These are phyloP conservation scores for Lachnellula cervina DNA, from an alignment of 2,329 filamentous ascomycete species.

Conservation along the genomic window DNA sequence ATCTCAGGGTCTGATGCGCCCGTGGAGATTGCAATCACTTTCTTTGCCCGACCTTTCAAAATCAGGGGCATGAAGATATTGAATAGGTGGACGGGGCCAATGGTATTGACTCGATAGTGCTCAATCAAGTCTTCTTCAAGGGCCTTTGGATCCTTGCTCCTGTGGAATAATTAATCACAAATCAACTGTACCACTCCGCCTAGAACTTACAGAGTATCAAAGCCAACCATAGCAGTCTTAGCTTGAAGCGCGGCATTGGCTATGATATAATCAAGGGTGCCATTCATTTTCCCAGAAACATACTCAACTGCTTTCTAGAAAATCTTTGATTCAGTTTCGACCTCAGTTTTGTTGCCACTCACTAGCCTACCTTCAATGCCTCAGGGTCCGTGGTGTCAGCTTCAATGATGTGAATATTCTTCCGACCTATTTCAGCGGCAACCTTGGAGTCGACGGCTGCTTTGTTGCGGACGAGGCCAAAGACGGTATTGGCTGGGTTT, in stretches of 20 bases:
- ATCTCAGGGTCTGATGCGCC: conserved; percentile 44
- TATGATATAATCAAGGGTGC: conserved; percentile 47
- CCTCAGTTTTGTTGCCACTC: conserved; percentile 5
- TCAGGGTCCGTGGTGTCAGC: conserved; percentile 14
- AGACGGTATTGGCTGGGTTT: conserved; percentile 38
- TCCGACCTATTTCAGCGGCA: conserved; percentile 33
- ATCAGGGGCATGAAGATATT: conserved; percentile 50
- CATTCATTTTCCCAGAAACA: conserved; percentile 33
- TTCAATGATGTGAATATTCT: conserved; percentile 18
- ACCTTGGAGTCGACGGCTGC: conserved; percentile 40
- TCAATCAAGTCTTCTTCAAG: conserved; percentile 34
- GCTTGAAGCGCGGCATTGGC: conserved; percentile 42
- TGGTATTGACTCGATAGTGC: conserved; percentile 42
- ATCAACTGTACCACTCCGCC: too few species aligned
- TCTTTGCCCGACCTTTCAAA: conserved; percentile 45
- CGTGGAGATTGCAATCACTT: conserved; percentile 46
- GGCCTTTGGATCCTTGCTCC: conserved; percentile 23
- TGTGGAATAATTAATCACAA: conserved; percentile 12
- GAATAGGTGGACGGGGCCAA: conserved; percentile 49
- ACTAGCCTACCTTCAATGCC: conserved; percentile 16
- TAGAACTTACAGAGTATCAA: conserved; percentile 39
- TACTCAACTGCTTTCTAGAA: conserved; percentile 20
- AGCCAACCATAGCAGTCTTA: conserved; percentile 26
- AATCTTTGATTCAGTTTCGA: conserved; percentile 11
- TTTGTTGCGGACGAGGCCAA: conserved; percentile 47